Evolutionary conservation across 352 stramenopile genomes (phyloP), one percentile per base, ranked within the genome.

Genomic region (Globisporangium carolinianum): DNA sequence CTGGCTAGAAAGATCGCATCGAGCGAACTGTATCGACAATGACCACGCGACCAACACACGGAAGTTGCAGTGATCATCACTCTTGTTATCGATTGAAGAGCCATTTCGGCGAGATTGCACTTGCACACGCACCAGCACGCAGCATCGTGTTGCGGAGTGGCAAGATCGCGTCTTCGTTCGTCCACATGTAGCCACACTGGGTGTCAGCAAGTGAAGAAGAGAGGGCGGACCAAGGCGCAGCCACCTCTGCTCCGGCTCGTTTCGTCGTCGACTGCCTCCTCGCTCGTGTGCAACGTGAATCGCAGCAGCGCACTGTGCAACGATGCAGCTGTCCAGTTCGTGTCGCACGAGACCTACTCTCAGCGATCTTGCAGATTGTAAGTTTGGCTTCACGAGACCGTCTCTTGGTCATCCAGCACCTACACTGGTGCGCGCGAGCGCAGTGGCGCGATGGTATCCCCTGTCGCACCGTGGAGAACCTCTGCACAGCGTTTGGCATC

Each of bases 21-120:
- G 46, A 15, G 11, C 45, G 5, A 14, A 7, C 7, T n/a, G 15
- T 50, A 8, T 35, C 15, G 46, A 50, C 51, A 52, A 38, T 43
- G 10, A 24, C 15, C 53, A 58, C 9, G 45, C 18, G 42, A 50
- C 43, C 49, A 52, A 46, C 43, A 58, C 50, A 42, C 36, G 37
- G n/a, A 41, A 52, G 48, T 47, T 24, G 41, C 39, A 36, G 9
- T 14, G 41, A 57, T 12, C 49, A 56, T 57, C 57, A 62, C 49
- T 62, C 57, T 32, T 32, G 24, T 32, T 32, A 32, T 54, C 3
- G 17, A 47, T 52, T 57, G 49, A 62, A 57, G 57, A 41, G 32
- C 55, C 56, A 62, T 41, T 15, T 47, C 41, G 41, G 41, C 8
- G 41, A 46, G 9, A 11, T 46, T 47, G 42, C 42, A 17, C 42